Base-by-base conservation (phyloP, 176 grass and related monocot species). In the Hyparrhenia diplandra region DNA sequence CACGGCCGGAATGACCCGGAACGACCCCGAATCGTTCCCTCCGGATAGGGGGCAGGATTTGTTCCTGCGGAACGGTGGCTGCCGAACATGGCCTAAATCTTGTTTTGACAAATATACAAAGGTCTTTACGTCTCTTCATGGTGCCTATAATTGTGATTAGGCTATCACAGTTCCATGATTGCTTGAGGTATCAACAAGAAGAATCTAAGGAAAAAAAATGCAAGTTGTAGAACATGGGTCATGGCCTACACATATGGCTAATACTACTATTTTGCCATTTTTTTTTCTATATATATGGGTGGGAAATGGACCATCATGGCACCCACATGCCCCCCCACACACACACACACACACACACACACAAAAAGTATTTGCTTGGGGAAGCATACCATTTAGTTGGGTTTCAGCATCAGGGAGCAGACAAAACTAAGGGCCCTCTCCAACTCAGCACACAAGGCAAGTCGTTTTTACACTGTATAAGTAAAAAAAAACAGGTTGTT, bases 341-440 rank as follows among this genome's bases (percentile, higher is more conserved):
- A n/a, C n/a, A n/a, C n/a, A n/a, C n/a, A n/a, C n/a, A n/a, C n/a
- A n/a, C n/a, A n/a, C n/a, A n/a, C n/a, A n/a, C n/a, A n/a, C n/a
- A n/a, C n/a, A n/a, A 45, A 57, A 60, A 72, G 80, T 58, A 60
- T 52, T 65, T 42, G 74, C 35, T 34, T 67, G 74, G 80, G 73
- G 73, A 18, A 83, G 74, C 74, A 66, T 78, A 66, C 80, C 86
- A 83, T 88, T 88, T 73, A 77, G 41, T 28, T 55, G 18, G 80
- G 43, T 43, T 57, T 87, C 73, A 42, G 40, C 24, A 71, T 82
- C 65, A 55, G 70, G n/a, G n/a, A n/a, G n/a, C 80, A 58, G 46
- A 65, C 73, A 88, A 55, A 43, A 35, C 1, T 4, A 61, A 30
- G 17, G 73, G 79, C 13, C 54, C 79, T 55, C 62, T 67, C 74